Conservation (phyloP, 2,329 filamentous ascomycete genomes). For the Nemania serpens region DNA sequence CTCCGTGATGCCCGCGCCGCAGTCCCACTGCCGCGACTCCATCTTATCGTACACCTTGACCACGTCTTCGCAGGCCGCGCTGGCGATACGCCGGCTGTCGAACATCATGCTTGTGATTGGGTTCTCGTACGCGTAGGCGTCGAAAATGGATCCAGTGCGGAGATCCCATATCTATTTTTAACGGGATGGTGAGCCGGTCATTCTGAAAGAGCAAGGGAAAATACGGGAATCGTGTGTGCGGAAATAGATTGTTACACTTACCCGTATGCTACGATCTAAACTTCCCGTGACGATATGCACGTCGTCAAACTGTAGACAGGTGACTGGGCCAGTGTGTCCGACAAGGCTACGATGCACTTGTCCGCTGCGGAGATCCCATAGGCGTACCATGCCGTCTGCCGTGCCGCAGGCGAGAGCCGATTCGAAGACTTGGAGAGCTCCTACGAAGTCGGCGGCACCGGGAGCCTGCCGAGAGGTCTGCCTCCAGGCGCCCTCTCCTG, state of each 20-base stretch:
- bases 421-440: conserved; percentile 93
- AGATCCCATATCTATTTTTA: conserved; percentile 89
- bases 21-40: conserved; percentile 95
- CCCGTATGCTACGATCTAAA: conserved; percentile 88
- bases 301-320: conserved; percentile 94
- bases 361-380: conserved; percentile 96
- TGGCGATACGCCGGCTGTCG: conserved; percentile 84
- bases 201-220: neutral
- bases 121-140: conserved; percentile 94
- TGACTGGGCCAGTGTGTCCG: conserved; percentile 93
- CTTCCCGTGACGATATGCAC: conserved; percentile 93
- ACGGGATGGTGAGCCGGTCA: neutral
- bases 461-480: conserved; percentile 69
- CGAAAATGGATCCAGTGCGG: conserved; percentile 90
- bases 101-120: conserved; percentile 98
- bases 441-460: conserved; percentile 85
- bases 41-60: conserved; percentile 99
- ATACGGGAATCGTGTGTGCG: neutral
- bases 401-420: conserved; percentile 94
- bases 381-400: conserved; percentile 92
- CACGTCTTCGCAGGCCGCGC: conserved; percentile 87
- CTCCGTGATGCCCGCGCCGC: conserved; percentile 78
- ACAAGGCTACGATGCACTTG: conserved; percentile 97
- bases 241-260: conserved; percentile 55
- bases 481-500: conserved; percentile 70